Base-by-base conservation (phyloP, 2,329 filamentous ascomycete species). In the Ophiostoma sp. region DNA sequence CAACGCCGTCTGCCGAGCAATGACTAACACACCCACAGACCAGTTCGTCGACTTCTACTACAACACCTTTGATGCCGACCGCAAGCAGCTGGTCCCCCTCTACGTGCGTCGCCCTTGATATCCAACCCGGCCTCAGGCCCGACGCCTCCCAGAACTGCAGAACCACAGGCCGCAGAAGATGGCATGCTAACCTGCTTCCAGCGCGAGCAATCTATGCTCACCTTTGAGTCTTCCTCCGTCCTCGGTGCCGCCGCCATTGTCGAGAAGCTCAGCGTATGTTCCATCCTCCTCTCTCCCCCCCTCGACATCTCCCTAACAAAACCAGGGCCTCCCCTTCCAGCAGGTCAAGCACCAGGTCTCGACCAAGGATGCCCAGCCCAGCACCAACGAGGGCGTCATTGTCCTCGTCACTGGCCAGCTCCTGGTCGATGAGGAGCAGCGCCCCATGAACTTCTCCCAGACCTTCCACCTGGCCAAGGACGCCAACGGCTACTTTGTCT, bases 31-130 rank as follows among this genome's bases (percentile, higher is more conserved):
- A n/a, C 65, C 17, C 11, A 13, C 78, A 97, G 94, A 90, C 80
- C 87, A 96, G 82, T 97, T 98, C 81, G 90, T 94, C 75, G 79
- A 89, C 72, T 94, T 90, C 85, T 98, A 97, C 88, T 97, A 97
- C 86, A 84, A 90, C 77, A 89, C 89, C 72, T 97, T 97, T 81
- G 93, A 97, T 79, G 73, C 78, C 72, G 85, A 94, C 81, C 90
- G 93, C 77, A 81, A 81, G 70, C 76, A 79, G 68, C 86, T 97
- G 62, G 81, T 80, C 17, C 77, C 81, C 73, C 92, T 97, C 83
- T 98, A 97, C 84, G 94, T 97, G 87, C 78, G 91, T 76, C 70
- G 23, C 31, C 23, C 39, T 17, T 33, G 27, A 15, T 33, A 13
- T 35, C 17, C 7, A 13, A n/a, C 8, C 8, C 13, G 52, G 10